These are phyloP conservation scores for Calocera viscosa DNA, from an alignment of 768 basidiomycete species.

Conservation along the genomic window DNA sequence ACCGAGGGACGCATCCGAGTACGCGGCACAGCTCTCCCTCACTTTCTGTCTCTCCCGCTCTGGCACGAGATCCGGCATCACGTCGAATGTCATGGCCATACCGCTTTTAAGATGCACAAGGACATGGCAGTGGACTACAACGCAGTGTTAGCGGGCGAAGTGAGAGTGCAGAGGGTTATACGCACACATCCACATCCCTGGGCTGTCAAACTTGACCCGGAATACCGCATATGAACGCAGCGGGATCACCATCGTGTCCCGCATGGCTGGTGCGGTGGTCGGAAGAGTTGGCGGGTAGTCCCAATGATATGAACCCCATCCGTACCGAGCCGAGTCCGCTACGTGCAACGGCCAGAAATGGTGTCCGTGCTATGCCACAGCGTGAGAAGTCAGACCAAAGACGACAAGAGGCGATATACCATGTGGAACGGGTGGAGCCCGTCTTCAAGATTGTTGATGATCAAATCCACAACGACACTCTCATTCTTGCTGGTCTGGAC, in stretches of 20 bases:
- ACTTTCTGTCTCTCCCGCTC: background rate
- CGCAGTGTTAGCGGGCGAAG: background rate
- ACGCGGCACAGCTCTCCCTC: background rate
- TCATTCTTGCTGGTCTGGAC: slow-evolving; percentile 14
- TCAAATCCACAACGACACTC: slow-evolving; percentile 13
- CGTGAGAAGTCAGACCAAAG: no score
- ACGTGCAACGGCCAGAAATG: slow-evolving; percentile 15
- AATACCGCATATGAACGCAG: background rate
- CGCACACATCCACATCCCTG: slow-evolving; percentile 9
- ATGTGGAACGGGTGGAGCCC: slow-evolving; percentile 17
- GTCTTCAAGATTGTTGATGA: slow-evolving; percentile 16
- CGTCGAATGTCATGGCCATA: slow-evolving; percentile 9
- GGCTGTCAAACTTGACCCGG: slow-evolving; percentile 5
- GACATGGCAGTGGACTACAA: slow-evolving; percentile 7
- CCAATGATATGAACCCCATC: slow-evolving; percentile 15
- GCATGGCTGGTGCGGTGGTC: background rate
- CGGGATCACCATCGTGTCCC: slow-evolving; percentile 8
- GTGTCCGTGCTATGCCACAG: slow-evolving; percentile 16
- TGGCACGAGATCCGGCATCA: slow-evolving; percentile 1
- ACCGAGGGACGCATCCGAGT: no score
- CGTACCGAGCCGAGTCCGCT: slow-evolving; percentile 7
- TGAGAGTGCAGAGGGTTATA: background rate
- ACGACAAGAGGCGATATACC: slow-evolving; percentile 7
- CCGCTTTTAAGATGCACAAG: slow-evolving; percentile 4
- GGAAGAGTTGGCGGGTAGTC: background rate